These are phyloP conservation scores for Verticillium tricorpus DNA, from an alignment of 2,329 filamentous ascomycete species.

Conservation along the genomic window DNA sequence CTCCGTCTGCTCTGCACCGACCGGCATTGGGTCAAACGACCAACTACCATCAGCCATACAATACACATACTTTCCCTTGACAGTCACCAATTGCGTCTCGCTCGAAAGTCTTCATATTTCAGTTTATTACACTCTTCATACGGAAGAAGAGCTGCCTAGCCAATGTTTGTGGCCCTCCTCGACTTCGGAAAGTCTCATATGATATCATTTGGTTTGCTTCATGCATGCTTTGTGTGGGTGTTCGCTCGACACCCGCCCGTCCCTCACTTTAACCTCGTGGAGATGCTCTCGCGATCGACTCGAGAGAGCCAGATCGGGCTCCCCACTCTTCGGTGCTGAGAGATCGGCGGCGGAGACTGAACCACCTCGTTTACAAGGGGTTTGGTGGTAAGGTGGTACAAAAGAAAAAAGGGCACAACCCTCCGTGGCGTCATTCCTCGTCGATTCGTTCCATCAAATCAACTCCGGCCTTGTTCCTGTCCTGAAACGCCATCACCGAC, in stretches of 20 bases:
- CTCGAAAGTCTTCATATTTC: background rate
- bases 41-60: background rate
- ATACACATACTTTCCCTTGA: background rate
- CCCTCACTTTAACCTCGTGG: conserved; percentile 71
- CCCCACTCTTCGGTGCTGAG: conserved; percentile 67
- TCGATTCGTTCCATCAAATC: conserved; percentile 17
- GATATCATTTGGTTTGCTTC: conserved; percentile 18
- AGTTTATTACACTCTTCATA: background rate
- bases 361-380: conserved; percentile 45
- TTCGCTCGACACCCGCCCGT: conserved; percentile 61
- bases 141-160: conserved; percentile 1
- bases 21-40: background rate
- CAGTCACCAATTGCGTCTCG: background rate
- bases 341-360: conserved; percentile 57
- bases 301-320: conserved; percentile 25
- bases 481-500: background rate
- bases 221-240: conserved; percentile 31
- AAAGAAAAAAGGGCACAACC: conserved; percentile 37
- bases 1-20: background rate
- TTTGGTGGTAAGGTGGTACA: conserved; percentile 41
- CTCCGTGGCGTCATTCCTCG: conserved; percentile 9
- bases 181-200: background rate
- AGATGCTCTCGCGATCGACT: conserved; percentile 34
- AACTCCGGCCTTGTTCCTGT: conserved; percentile 1
- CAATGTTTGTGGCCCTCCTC: conserved; percentile 1